Base-by-base conservation (phyloP, 2,329 filamentous ascomycete species). In the Fusarium pseudocircinatum region DNA sequence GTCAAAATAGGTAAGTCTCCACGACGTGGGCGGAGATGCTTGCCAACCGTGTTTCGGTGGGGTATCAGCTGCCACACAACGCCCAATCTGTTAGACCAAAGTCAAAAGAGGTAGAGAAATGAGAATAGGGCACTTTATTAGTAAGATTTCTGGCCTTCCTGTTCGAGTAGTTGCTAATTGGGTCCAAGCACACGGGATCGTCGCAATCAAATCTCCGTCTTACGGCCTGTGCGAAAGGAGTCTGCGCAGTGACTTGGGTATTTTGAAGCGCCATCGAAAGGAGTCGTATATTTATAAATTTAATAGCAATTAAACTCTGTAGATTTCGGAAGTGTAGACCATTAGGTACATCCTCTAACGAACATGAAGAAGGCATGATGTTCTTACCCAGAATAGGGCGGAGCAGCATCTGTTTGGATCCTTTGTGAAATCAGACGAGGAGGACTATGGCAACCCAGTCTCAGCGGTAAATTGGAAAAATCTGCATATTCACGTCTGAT, bases 1-100 rank as follows among this genome's bases (percentile, higher is more conserved):
- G 60, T 69, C 56, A 20, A 60, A 77, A 69, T 22, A 73, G 75
- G 75, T 36, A 77, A 39, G 75, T 75, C 40, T 77, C 70, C 75
- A 76, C 75, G 75, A 63, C 50, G 54, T 46, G 24, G 16, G 47
- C 67, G 68, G 66, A 60, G 30, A 56, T 34, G 54, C 67, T 39
- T 70, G 49, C 66, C 68, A 58, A 24, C 26, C 32, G 40, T 24
- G 9, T 36, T 34, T 50, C 18, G 39, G 57, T 39, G 57, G 62
- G 58, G 57, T n/a, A 42, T 46, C n/a, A 24, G 18, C 28, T 30
- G 30, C 28, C 54, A 26, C 54, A 30, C 4, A 24, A 32, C 40
- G 15, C 46, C 37, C 14, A 26, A 44, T 64, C 7, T 26, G 24
- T 42, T 56, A 61, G 44, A n/a, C 22, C 16, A 44, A 26, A 52